Percentiles rank a stretch among this genome's conserved stretches.
Conservation (phyloP, 306 rosid genomes). For the Lathyrus aphaca region DNA sequence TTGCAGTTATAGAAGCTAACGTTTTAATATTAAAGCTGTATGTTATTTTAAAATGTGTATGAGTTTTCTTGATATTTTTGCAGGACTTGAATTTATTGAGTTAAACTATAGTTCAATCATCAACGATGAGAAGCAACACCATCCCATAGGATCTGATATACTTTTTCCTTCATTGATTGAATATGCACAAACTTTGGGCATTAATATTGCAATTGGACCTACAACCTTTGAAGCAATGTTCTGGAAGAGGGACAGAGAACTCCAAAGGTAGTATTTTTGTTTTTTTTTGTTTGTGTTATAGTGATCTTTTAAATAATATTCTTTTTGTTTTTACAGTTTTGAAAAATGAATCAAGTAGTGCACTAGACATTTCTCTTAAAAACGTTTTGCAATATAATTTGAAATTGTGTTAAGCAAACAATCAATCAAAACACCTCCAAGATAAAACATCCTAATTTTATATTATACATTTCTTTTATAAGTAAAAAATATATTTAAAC, state of each 20-base stretch:
- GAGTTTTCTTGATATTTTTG: slow-evolving; percentile 33
- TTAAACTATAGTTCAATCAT: slow-evolving; percentile 64
- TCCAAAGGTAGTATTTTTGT: slow-evolving; percentile 55
- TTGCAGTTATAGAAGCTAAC: too few species aligned
- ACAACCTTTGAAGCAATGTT: slow-evolving; percentile 51
- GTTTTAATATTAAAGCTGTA: neutral
- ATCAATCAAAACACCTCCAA: too few species aligned
- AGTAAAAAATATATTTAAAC: too few species aligned
- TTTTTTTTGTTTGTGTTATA: neutral
- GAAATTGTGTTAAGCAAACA: too few species aligned
- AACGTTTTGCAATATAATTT: too few species aligned
- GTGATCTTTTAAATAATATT: too few species aligned
- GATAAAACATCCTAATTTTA: too few species aligned
- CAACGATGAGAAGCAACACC: slow-evolving; percentile 59
- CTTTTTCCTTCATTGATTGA: slow-evolving; percentile 70
- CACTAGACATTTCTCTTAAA: too few species aligned
- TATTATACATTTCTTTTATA: too few species aligned
- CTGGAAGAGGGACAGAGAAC: slow-evolving; percentile 59
- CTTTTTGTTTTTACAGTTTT: too few species aligned
- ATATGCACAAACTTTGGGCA: slow-evolving; percentile 54
- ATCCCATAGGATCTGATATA: slow-evolving; percentile 75
- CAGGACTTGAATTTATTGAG: slow-evolving; percentile 73
- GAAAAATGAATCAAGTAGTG: too few species aligned
- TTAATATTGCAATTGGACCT: slow-evolving; percentile 53
- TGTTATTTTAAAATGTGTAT: neutral